Conservation (phyloP, 2,329 filamentous ascomycete genomes). For the Phaeophleospora eucalypticola region DNA sequence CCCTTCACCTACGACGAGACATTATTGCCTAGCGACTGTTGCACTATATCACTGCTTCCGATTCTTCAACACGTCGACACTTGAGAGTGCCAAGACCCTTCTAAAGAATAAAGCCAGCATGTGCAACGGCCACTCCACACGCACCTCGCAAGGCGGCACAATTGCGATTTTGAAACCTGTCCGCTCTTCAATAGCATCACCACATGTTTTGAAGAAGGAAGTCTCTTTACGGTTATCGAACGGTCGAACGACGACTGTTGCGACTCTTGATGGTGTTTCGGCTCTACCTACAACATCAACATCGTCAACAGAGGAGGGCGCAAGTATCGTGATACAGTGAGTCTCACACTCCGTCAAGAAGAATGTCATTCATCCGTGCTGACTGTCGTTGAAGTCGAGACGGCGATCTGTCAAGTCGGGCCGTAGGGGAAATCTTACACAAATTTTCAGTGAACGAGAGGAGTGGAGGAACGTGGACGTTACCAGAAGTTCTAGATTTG, state of each 20-base stretch:
- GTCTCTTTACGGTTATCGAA: slow-evolving; percentile 19
- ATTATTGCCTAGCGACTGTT: too few relatives aligned
- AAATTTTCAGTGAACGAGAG: too few relatives aligned
- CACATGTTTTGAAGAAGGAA: slow-evolving; percentile 5
- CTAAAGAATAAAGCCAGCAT: too few relatives aligned
- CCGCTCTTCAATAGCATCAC: too few relatives aligned
- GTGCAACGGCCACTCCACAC: slow-evolving; percentile 18
- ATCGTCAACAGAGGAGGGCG: not conserved
- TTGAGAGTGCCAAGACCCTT: too few relatives aligned
- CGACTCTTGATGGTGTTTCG: slow-evolving; percentile 20
- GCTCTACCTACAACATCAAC: not conserved
- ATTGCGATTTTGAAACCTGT: slow-evolving; percentile 25
- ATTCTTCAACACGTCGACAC: too few relatives aligned
- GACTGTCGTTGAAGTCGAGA: slow-evolving; percentile 19
- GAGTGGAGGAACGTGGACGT: slow-evolving; percentile 11
- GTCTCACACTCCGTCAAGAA: not conserved
- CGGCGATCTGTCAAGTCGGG: too few relatives aligned
- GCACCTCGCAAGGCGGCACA: slow-evolving; percentile 23
- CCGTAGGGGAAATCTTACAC: too few relatives aligned
- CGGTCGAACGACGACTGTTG: slow-evolving; percentile 11
- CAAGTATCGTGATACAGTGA: slow-evolving; percentile 23
- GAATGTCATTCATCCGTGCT: not conserved
- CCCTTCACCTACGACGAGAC: too few relatives aligned
- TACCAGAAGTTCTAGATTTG: slow-evolving; percentile 22
- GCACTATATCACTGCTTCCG: too few relatives aligned